These are phyloP conservation scores for Podaxis sp. DNA, from an alignment of 768 basidiomycete species.

Conservation along the genomic window DNA sequence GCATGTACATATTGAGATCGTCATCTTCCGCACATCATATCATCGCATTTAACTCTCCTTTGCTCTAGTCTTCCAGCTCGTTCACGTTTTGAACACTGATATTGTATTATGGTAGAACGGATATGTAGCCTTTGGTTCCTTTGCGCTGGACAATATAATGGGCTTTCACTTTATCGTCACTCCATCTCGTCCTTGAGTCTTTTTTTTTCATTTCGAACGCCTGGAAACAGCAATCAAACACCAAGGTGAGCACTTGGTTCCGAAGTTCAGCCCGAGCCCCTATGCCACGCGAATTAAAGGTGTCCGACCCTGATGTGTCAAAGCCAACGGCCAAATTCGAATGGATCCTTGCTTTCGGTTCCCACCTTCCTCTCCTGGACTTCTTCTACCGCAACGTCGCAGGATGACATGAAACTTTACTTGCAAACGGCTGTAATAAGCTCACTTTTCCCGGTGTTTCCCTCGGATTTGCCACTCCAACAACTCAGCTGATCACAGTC, in stretches of 20 bases:
- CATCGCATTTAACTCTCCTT: slow-evolving; percentile 3
- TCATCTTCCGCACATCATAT: neutral
- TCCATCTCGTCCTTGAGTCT: no score
- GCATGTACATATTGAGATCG: slow-evolving; percentile 4
- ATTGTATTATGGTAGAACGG: slow-evolving; percentile 7
- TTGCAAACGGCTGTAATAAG: neutral
- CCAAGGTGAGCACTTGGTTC: neutral
- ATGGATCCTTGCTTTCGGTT: neutral
- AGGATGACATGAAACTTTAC: neutral
- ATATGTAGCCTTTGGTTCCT: slow-evolving; percentile 3
- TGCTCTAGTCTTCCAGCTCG: neutral
- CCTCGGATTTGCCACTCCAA: neutral
- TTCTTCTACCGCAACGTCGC: neutral
- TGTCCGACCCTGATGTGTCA: slow-evolving; percentile 1
- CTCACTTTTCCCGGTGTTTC: neutral
- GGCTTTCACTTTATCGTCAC: neutral
- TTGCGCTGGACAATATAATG: neutral
- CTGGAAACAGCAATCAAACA: neutral
- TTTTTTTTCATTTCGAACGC: no score
- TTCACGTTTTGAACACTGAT: slow-evolving; percentile 3
- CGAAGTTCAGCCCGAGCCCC: neutral
- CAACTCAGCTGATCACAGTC: neutral
- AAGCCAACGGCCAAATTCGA: neutral
- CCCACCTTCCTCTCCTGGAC: neutral
- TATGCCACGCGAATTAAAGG: slow-evolving; percentile 15